Base-by-base conservation (phyloP, 352 stramenopile species). In the Phytophthora kernoviae region DNA sequence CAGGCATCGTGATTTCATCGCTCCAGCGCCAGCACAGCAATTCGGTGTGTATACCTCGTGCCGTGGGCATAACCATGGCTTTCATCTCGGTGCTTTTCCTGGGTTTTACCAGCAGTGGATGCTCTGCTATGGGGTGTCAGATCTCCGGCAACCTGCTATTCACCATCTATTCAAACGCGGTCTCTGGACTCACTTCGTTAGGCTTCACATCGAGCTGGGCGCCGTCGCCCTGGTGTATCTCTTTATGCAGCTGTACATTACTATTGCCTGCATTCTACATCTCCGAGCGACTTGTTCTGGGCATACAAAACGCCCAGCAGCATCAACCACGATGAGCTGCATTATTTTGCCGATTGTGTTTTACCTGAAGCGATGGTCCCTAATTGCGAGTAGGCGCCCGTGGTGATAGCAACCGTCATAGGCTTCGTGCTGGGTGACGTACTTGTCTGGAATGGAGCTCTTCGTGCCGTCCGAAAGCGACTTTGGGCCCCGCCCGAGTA, bases 81-180 rank as follows among this genome's bases (percentile, higher is more conserved):
- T 65, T 82, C 32, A 59, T 77, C 43, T 80, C 75, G 32, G 21
- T 48, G 5, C 55, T 83, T 21, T 83, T 83, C 57, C 22, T 79
- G 12, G 47, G 60, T 20, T 45, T 84, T 12, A 71, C 60, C 0
- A 43, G 49, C 27, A 67, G 62, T 5, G 75, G 65, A 17, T 80
- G 78, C 61, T 77, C 69, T 32, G 58, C 58, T 1, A 55, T 81
- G 3, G 75, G 75, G 14, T 81, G 75, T 56, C 75, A 81, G 59
- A 81, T 84, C 46, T 63, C 65, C 4, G 65, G 72, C 53, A 84
- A 84, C 57, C 42, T 85, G 62, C 62, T 83, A 27, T 85, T 79
- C 53, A 68, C 69, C 3, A 79, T 85, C 49, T 76, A 64, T 55
- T 56, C 62, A 4, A 42, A 66, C 41, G 5, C 41, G 41, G 22